Evolutionary conservation across 495 filamentous ascomycete species (phyloP), one percentile per base, ranked within the genome.

Genomic region (Penicillium angulare): DNA sequence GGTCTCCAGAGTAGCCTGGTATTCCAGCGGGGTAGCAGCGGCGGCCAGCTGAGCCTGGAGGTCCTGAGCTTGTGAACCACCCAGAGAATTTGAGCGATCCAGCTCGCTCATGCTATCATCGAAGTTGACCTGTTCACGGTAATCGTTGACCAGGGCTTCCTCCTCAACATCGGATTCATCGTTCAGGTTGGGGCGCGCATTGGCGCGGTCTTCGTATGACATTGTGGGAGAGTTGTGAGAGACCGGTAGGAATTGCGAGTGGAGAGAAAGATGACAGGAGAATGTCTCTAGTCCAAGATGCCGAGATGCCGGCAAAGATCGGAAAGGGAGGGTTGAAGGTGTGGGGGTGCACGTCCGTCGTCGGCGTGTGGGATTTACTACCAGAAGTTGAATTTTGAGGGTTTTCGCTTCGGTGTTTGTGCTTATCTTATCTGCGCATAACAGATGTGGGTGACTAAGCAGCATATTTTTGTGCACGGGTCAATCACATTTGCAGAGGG

Each of bases 1-100:
- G 65, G 86, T 88, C 69, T 96, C 92, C 48, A 98, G 79, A 15
- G 89, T 88, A 29, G 95, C 95, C 62, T 90, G 87, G 75, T 91
- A 97, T 63, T 98, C 93, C 59, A 98, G 76, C 41, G 95, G 93
- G 67, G 90, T 91, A 56, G 93, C 93, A 46, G 95, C 95, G 53
- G 89, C 87, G 39, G 81, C 81, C 43, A 98, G 79, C 73, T 91
- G 87, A 59, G 88, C 86, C 71, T 97, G 92, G 59, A 98, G 89
- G 66, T 97, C 93, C 59, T 84, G 78, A 78, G 86, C 54, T 57
- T 76, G 65, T 18, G 69, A 70, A 26, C 53, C 69, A 60, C 77
- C 72, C 54, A 76, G 65, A 31, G 79, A 77, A 67, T 66, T 82
- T 34, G 79, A 76, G 61, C 80, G 78, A 59, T 89, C 87, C 56